Evolutionary conservation across 83 land plant genomes (phyloP), one percentile per base, ranked within the genome.

Genomic region (Thuja plicata): DNA sequence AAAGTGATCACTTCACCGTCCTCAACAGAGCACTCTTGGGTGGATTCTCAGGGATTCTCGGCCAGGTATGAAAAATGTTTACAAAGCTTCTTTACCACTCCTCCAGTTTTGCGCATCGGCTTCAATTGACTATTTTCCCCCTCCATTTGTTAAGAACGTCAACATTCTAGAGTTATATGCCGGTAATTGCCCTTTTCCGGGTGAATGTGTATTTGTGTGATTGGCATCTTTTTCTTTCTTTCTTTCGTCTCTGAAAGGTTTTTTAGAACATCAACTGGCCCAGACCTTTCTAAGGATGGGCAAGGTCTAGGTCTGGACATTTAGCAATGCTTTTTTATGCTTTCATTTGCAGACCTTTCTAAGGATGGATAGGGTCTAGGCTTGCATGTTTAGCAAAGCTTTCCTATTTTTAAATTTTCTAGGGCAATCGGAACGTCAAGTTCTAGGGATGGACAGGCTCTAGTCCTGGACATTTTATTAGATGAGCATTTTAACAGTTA

Each of bases 31-130:
- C 98, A 6, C 86, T 95, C 43, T 89, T 93, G 27, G 99, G 98
- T 19, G 99, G 99, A 5, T 38, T 92, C n/a, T 95, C 99, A 34
- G 99, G 99, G 19, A 93, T 94, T 62, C 87, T 96, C 86, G 99
- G 96, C 32, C 99, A 97, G 98, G 99, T 95, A 91, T 38, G 60
- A 77, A 12, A 74, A 77, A 30, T 62, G 11, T 73, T 57, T 12
- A 55, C 13, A 86, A 15, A 50, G 24, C 21, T 57, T 86, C 85
- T 43, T 16, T 10, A 50, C 2, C 86, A 19, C 60, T 87, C 27
- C 24, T 17, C 27, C 7, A 60, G 70, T 19, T 60, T 60, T 21
- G 21, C 27, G 27, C 8, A 21, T 6, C 3, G 21, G 70, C 70
- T 5, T 21, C 70, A 5, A 19, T 60, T 19, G 24, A 21, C 8